Conservation (phyloP, 768 basidiomycete species). For the Mycena vitilis region DNA sequence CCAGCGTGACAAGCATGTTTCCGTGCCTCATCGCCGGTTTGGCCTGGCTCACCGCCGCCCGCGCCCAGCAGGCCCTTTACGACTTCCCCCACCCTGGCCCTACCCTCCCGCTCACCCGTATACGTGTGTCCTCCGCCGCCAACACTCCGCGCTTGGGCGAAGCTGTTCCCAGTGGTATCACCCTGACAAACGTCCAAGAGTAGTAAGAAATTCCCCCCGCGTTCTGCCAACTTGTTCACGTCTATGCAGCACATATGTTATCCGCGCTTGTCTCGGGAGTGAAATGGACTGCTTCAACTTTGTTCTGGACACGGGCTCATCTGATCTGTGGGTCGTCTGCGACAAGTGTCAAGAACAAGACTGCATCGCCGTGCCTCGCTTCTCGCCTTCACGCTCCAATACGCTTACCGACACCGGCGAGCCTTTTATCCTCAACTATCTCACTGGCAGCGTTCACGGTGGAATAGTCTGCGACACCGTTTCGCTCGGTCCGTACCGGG, state of each 20-base stretch:
- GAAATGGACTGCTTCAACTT: constrained; percentile 29
- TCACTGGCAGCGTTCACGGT: constrained; percentile 64
- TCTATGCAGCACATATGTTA: constrained; percentile 23
- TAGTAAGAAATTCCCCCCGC: constrained; percentile 13
- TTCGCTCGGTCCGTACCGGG: constrained; percentile 55
- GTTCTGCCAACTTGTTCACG: neutral
- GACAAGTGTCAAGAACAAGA: constrained; percentile 56
- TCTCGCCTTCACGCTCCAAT: constrained; percentile 46
- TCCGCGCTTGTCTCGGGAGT: constrained; percentile 48
- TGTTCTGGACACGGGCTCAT: constrained; percentile 69
- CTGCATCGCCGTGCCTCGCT: constrained; percentile 58
- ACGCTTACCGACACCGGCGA: constrained; percentile 46
- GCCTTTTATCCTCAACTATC: constrained; percentile 60
- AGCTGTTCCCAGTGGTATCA: constrained; percentile 14
- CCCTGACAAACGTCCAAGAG: constrained; percentile 23
- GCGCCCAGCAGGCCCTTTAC: constrained; percentile 15
- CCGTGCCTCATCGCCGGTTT: constrained; percentile 1
- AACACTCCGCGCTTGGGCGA: constrained; percentile 23
- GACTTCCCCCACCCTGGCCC: neutral
- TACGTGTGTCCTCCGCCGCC: neutral
- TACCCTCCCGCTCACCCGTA: constrained; percentile 18
- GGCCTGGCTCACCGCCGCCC: neutral
- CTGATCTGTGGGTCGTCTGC: constrained; percentile 69
- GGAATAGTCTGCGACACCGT: constrained; percentile 58
- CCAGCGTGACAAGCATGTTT: neutral